Conservation (phyloP, 768 basidiomycete species). For the Russula brevipes region DNA sequence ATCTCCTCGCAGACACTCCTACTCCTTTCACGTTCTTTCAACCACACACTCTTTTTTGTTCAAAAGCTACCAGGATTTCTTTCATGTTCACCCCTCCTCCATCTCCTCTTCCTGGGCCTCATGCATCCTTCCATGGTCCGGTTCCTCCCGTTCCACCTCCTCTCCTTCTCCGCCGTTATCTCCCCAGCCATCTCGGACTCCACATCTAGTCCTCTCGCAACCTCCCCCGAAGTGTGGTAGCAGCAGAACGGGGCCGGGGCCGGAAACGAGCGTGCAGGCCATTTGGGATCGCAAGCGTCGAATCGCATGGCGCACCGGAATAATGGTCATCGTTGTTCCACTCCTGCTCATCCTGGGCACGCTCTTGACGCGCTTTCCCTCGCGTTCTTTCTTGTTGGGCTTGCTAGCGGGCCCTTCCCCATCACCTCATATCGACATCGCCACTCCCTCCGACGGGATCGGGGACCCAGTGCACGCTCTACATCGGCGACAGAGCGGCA, state of each 20-base stretch:
- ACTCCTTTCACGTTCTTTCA: constrained; percentile 11
- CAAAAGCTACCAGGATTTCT: neutral
- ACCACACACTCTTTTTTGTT: constrained; percentile 14
- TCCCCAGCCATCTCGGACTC: neutral
- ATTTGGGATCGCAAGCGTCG: constrained; percentile 36
- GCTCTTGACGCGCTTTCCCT: constrained; percentile 45
- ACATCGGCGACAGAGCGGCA: constrained; percentile 11
- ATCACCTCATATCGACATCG: constrained; percentile 23
- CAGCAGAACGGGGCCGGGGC: neutral
- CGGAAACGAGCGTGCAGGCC: neutral
- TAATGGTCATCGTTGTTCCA: constrained; percentile 54
- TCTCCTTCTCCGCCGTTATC: neutral
- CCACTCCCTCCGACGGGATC: constrained; percentile 5
- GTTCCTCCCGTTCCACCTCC: neutral
- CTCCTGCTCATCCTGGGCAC: constrained; percentile 51
- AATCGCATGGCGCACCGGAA: constrained; percentile 42
- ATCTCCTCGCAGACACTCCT: neutral
- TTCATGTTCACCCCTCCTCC: constrained; percentile 40
- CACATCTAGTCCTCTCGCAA: constrained; percentile 13
- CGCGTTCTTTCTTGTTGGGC: constrained; percentile 46
- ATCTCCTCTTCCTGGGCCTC: constrained; percentile 35
- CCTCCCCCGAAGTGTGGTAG: constrained; percentile 15
- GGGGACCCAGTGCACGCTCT: neutral
- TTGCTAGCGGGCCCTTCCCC: constrained; percentile 31
- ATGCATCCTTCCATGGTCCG: constrained; percentile 14